These are phyloP conservation scores for Phanerochaete carnosa DNA, from an alignment of 768 basidiomycete genomes.

Conservation along the genomic window DNA sequence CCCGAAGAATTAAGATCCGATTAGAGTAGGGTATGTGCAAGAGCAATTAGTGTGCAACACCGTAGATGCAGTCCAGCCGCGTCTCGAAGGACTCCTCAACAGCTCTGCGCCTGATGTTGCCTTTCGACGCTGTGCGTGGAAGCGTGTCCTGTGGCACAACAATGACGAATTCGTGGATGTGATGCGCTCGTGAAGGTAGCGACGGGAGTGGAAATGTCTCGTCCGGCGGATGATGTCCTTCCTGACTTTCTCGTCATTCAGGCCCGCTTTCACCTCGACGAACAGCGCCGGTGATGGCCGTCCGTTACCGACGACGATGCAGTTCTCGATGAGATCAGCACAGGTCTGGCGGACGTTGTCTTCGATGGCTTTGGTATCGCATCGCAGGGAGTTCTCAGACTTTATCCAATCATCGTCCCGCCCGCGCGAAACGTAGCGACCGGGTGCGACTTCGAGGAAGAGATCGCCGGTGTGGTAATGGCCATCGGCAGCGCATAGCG, in stretches of 20 bases:
- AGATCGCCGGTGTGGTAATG: slow-evolving; percentile 80
- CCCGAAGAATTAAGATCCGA: not conserved
- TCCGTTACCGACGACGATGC: slow-evolving; percentile 73
- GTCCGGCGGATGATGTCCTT: slow-evolving; percentile 76
- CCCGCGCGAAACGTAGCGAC: slow-evolving; percentile 63
- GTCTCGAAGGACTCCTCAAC: slow-evolving; percentile 64
- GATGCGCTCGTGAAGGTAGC: slow-evolving; percentile 80
- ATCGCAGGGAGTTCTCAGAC: slow-evolving; percentile 72
- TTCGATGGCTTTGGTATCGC: slow-evolving; percentile 81
- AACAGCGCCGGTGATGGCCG: slow-evolving; percentile 77
- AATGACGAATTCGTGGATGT: slow-evolving; percentile 62
- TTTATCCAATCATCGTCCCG: slow-evolving; percentile 87
- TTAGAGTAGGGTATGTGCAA: not conserved
- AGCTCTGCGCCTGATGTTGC: slow-evolving; percentile 74
- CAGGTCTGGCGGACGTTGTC: slow-evolving; percentile 69
- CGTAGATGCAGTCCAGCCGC: slow-evolving; percentile 59
- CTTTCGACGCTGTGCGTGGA: slow-evolving; percentile 77
- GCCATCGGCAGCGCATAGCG: slow-evolving; percentile 59
- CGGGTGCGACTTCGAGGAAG: slow-evolving; percentile 60
- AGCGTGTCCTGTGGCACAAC: slow-evolving; percentile 62
- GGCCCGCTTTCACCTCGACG: slow-evolving; percentile 54
- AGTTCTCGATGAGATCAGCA: slow-evolving; percentile 60
- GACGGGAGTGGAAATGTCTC: slow-evolving; percentile 66
- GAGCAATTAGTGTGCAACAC: slow-evolving; percentile 10
- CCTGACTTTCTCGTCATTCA: slow-evolving; percentile 59